Conservation (phyloP, 106 monocot species). For the Allium sativum region DNA sequence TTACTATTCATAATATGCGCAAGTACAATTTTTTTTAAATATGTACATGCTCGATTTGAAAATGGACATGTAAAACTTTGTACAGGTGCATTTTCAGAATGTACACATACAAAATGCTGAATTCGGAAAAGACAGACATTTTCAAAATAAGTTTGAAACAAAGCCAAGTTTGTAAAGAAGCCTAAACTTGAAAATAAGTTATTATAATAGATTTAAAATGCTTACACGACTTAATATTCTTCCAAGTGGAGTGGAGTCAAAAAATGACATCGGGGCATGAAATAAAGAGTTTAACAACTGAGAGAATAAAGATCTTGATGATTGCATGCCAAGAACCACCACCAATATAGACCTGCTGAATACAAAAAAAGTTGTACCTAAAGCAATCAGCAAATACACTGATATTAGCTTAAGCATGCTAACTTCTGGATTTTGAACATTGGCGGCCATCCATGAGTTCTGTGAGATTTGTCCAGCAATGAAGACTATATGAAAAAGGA, state of each 20-base stretch:
- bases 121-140: too few species aligned
- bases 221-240: conserved; percentile 88
- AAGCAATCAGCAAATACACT: conserved; percentile 68
- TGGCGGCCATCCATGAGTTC: conserved; percentile 96
- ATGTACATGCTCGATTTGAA: too few species aligned
- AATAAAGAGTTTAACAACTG: conserved; percentile 71
- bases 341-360: conserved; percentile 45
- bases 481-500: conserved; percentile 50
- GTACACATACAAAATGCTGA: too few species aligned
- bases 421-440: conserved; percentile 66
- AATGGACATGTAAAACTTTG: too few species aligned
- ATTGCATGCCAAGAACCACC: conserved; percentile 58
- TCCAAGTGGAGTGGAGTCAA: conserved; percentile 87
- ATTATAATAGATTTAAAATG: background rate
- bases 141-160: too few species aligned
- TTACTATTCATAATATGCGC: background rate
- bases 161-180: background rate
- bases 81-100: too few species aligned
- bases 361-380: conserved; percentile 39
- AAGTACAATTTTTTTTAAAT: background rate
- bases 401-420: conserved; percentile 58
- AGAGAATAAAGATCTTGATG: conserved; percentile 81
- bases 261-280: conserved; percentile 89
- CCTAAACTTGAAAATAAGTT: too few species aligned
- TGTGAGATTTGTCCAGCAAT: conserved; percentile 75